These are phyloP conservation scores for Sanghuangporus weigelae DNA, from an alignment of 1,284 basidiomycete species.

Conservation along the genomic window DNA sequence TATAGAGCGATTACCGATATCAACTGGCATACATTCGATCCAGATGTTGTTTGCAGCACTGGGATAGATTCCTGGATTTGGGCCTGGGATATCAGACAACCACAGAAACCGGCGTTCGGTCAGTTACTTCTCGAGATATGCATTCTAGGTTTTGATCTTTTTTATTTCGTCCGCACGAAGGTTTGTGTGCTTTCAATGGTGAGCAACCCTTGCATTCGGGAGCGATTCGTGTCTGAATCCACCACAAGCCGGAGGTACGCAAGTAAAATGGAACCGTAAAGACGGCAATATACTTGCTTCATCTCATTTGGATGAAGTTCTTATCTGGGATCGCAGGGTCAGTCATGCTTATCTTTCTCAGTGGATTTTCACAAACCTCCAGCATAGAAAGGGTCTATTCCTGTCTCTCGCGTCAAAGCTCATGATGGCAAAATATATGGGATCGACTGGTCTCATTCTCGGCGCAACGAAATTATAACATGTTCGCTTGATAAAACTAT, in stretches of 20 bases:
- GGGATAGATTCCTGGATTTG: constrained; percentile 81
- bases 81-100: constrained; percentile 79
- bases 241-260: constrained; percentile 72
- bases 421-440: constrained; percentile 91
- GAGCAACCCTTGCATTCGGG: constrained; percentile 19
- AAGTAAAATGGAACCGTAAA: constrained; percentile 93
- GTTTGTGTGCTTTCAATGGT: constrained; percentile 74
- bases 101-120: constrained; percentile 66
- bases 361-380: background rate
- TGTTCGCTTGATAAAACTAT: constrained; percentile 92
- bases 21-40: constrained; percentile 88
- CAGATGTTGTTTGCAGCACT: constrained; percentile 70
- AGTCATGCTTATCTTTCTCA: constrained; percentile 20
- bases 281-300: constrained; percentile 84
- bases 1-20: constrained; percentile 93
- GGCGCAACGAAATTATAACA: constrained; percentile 76
- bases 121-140: constrained; percentile 16
- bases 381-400: constrained; percentile 81
- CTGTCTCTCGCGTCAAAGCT: constrained; percentile 69
- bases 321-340: constrained; percentile 86
- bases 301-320: constrained; percentile 76
- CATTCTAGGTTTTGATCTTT: background rate
- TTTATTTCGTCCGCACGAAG: constrained; percentile 27
- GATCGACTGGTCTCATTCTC: constrained; percentile 86
- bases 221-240: background rate